These are phyloP conservation scores for Sanguinoderma infundibulare DNA, from an alignment of 1,284 basidiomycete species.

Conservation along the genomic window DNA sequence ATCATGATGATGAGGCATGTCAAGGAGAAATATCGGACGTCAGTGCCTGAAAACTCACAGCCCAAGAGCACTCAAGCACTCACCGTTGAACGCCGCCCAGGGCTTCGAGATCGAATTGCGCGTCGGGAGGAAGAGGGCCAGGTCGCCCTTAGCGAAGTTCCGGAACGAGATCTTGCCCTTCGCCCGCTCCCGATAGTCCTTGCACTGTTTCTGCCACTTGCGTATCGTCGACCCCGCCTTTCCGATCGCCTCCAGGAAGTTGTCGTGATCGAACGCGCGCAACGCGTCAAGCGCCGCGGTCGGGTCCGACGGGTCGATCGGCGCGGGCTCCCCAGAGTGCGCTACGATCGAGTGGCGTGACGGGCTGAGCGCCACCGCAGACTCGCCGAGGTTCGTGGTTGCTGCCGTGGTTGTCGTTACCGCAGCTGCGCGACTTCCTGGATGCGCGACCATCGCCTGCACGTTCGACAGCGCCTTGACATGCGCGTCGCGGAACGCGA, in stretches of 20 bases:
- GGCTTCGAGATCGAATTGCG: conserved; percentile 90
- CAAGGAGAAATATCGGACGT: conserved; percentile 44
- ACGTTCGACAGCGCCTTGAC: conserved; percentile 69
- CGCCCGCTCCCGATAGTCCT: conserved; percentile 89
- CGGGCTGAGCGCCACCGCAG: conserved; percentile 48
- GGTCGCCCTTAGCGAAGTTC: conserved; percentile 91
- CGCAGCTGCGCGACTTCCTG: conserved; percentile 41
- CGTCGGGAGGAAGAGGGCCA: conserved; percentile 95
- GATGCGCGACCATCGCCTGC: conserved; percentile 65
- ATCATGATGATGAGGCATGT: conserved; percentile 8
- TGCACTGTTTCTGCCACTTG: conserved; percentile 97
- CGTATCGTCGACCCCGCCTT: conserved; percentile 87
- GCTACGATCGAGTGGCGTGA: conserved; percentile 54
- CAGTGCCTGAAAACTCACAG: conserved; percentile 19
- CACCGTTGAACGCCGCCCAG: conserved; percentile 97
- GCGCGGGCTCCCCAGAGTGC: conserved; percentile 66
- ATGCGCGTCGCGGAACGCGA: conserved; percentile 75
- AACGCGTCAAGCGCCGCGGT: conserved; percentile 68
- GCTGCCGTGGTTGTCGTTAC: no score
- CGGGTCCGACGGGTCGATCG: conserved; percentile 77
- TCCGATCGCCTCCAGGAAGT: conserved; percentile 80
- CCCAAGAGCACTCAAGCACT: conserved; percentile 33
- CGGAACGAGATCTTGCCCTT: conserved; percentile 94
- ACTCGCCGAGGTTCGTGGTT: conserved; percentile 41
- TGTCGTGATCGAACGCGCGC: conserved; percentile 79